Base-by-base conservation (phyloP, 345 rosid species). In the Eutrema japonicum region DNA sequence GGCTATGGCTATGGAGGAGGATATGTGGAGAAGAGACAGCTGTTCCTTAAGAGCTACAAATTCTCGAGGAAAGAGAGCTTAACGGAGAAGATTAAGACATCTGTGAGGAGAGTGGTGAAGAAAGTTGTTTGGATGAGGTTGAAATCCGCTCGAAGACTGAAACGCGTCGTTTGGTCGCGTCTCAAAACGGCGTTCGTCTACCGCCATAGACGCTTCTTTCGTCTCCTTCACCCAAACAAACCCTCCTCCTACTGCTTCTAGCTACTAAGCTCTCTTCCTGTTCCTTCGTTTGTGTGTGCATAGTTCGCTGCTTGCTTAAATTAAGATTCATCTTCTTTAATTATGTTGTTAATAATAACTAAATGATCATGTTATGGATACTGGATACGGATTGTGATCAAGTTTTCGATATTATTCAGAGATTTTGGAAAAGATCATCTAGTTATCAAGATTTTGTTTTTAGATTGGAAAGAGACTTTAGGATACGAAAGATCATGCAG, bases 41-140 rank as follows among this genome's bases (percentile, higher is more conserved):
- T 87, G 62, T 92, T 92, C 61, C 65, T 90, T 46, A 85, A 89
- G 53, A 92, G 95, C 80, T 88, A 92, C 72, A 95, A 88, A 54
- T 92, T 92, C 82, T 75, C 88, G 18, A 79, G 91, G 49, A 90
- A 88, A 74, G 77, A 70, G 76, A 83, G 86, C 47, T 45, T 90
- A 26, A 8, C 76, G 0, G 90, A 92, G 78, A 82, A 72, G 78
- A 79, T 92, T 29, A 83, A 74, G 79, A 53, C 54, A 56, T 85
- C 87, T 16, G 69, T 90, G 42, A 65, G 55, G 22, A 66, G 81
- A 76, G 85, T 71, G 8, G 84, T 77, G 37, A 90, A 85, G 85
- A 86, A 80, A 83, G 82, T 83, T 41, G 63, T 85, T 2, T 77
- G 87, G 83, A 33, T 85, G 14, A 79, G 72, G 76, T 73, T 84